These are phyloP conservation scores for Nepenthes mirabilis DNA, from an alignment of 148 eudicot genomes.

Conservation along the genomic window DNA sequence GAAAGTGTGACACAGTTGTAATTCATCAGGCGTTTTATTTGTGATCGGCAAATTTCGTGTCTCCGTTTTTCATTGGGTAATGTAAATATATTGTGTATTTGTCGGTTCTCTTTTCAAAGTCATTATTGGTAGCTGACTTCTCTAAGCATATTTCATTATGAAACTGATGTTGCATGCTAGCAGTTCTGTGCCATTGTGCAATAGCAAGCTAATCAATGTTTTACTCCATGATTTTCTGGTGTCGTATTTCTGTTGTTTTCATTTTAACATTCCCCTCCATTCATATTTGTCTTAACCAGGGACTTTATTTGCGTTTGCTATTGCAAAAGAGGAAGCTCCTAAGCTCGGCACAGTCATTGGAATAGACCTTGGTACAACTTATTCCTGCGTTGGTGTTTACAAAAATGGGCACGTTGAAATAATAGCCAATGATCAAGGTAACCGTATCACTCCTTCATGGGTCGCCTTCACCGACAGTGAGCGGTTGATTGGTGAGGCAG, in stretches of 20 bases:
- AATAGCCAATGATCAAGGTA: constrained; percentile 71
- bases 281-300: constrained; percentile 19
- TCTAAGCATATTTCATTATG: no score
- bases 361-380: constrained; percentile 60
- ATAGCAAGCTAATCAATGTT: no score
- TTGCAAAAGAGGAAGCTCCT: constrained; percentile 46
- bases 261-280: neutral
- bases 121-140: no score
- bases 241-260: neutral
- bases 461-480: constrained; percentile 55
- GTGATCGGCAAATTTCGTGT: no score
- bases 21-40: no score
- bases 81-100: no score
- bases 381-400: constrained; percentile 64
- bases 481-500: constrained; percentile 68
- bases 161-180: no score
- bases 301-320: constrained; percentile 35
- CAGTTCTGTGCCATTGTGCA: no score
- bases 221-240: no score
- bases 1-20: no score
- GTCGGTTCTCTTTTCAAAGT: no score
- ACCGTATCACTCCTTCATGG: constrained; percentile 73
- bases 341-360: constrained; percentile 68
- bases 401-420: constrained; percentile 57
- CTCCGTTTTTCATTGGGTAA: no score